Percentiles rank a stretch among this genome's conserved stretches.
phyloP scores from a whole-genome alignment of 148 eudicot species.

The Silene conica region DNA sequence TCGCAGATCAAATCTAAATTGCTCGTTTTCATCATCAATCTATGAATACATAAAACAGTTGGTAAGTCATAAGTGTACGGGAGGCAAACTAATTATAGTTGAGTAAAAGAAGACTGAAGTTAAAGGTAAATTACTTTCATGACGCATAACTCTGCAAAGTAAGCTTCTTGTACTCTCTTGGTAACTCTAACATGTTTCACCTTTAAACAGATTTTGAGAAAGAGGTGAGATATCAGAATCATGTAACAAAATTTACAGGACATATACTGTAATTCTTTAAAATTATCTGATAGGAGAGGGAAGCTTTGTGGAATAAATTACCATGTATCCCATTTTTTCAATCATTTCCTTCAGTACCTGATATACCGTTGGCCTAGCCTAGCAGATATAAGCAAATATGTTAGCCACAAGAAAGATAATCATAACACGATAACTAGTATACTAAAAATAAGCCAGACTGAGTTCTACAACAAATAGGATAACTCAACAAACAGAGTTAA shows the following conservation, averaged over 20 bases:
- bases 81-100: background rate
- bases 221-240: constrained; percentile 10
- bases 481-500: constrained; percentile 3
- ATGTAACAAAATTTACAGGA: background rate
- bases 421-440: background rate
- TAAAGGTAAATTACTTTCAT: constrained; percentile 40
- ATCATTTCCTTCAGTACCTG: constrained; percentile 83
- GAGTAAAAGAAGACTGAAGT: background rate
- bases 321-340: constrained; percentile 86
- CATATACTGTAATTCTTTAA: background rate
- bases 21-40: constrained; percentile 61
- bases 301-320: constrained; percentile 22
- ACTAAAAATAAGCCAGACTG: background rate
- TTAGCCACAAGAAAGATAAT: constrained; percentile 11
- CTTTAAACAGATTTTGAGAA: constrained; percentile 28
- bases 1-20: constrained; percentile 68
- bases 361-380: constrained; percentile 94
- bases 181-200: constrained; percentile 92
- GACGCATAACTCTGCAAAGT: constrained; percentile 73
- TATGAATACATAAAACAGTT: constrained; percentile 19
- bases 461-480: background rate
- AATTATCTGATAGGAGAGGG: background rate
- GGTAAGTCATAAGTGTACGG: background rate
- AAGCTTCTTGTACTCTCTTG: constrained; percentile 85
- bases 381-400: constrained; percentile 20